Conservation (phyloP, 2,329 filamentous ascomycete genomes). For the Geosmithia morbida region DNA sequence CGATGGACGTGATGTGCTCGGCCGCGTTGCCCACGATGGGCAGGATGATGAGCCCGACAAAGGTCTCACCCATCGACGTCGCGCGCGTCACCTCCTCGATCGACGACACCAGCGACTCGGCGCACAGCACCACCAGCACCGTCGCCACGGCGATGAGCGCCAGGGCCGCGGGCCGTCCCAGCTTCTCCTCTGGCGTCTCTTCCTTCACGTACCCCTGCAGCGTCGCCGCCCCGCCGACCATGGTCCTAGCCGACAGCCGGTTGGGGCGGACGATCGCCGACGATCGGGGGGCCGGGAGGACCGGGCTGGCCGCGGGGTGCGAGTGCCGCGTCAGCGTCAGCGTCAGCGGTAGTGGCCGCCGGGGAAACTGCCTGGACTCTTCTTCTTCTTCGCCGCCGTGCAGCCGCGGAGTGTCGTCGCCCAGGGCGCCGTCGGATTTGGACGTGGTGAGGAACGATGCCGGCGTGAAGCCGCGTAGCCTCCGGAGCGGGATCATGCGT, state of each 20-base stretch:
- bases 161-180: conserved; percentile 42
- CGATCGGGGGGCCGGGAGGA: no score
- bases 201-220: conserved; percentile 16
- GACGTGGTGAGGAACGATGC: not conserved
- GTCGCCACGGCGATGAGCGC: conserved; percentile 50
- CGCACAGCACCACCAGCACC: conserved; percentile 51
- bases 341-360: no score
- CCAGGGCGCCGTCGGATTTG: not conserved
- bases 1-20: conserved; percentile 58
- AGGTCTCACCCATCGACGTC: conserved; percentile 45
- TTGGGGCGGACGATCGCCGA: not conserved
- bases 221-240: not conserved
- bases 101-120: conserved; percentile 55
- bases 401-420: not conserved
- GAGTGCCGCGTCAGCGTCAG: no score
- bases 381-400: not conserved
- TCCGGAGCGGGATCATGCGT: not conserved
- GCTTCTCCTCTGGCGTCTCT: conserved; percentile 2
- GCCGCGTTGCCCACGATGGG: conserved; percentile 63
- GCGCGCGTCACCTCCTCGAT: conserved; percentile 47
- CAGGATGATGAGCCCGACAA: conserved; percentile 58
- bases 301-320: not conserved
- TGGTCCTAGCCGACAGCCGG: not conserved
- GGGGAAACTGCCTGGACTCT: not conserved
- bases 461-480: not conserved